These are phyloP conservation scores for Globisporangium paddicum DNA, from an alignment of 352 stramenopile species.

Conservation along the genomic window DNA sequence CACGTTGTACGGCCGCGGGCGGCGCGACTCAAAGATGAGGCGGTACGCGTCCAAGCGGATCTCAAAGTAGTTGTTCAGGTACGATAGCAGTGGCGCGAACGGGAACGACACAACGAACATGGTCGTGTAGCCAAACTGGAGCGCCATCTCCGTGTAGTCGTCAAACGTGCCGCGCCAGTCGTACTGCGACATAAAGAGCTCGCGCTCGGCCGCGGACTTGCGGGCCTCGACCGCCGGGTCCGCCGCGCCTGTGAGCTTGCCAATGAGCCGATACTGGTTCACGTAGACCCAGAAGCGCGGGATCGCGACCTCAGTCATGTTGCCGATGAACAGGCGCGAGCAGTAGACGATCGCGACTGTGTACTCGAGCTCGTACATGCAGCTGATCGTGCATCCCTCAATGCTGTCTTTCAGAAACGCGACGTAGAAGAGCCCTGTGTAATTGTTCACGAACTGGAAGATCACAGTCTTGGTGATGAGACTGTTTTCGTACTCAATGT, in stretches of 20 bases:
- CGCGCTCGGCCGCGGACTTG: slow-evolving; percentile 52
- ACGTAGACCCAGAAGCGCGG: slow-evolving; percentile 72
- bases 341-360: slow-evolving; percentile 92
- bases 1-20: slow-evolving; percentile 74
- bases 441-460: slow-evolving; percentile 96
- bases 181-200: slow-evolving; percentile 80
- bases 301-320: slow-evolving; percentile 74
- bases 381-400: slow-evolving; percentile 63
- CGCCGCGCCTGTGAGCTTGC: slow-evolving; percentile 37
- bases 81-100: slow-evolving; percentile 88
- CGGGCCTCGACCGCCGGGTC: slow-evolving; percentile 9
- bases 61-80: slow-evolving; percentile 92
- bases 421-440: slow-evolving; percentile 93
- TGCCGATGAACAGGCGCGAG: slow-evolving; percentile 79
- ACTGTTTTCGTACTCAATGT: slow-evolving; percentile 88
- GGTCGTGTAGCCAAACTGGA: slow-evolving; percentile 86
- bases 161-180: slow-evolving; percentile 86
- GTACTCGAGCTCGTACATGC: slow-evolving; percentile 87
- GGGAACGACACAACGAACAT: slow-evolving; percentile 93
- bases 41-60: slow-evolving; percentile 89
- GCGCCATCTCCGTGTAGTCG: slow-evolving; percentile 92
- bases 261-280: slow-evolving; percentile 58
- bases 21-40: slow-evolving; percentile 73
- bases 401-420: slow-evolving; percentile 89
- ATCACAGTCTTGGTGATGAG: slow-evolving; percentile 93